Percentiles rank a stretch among this genome's conserved stretches.
These are phyloP conservation scores for Solanum appendiculatum DNA, from an alignment of 257 asterid species.

Conservation along the genomic window DNA sequence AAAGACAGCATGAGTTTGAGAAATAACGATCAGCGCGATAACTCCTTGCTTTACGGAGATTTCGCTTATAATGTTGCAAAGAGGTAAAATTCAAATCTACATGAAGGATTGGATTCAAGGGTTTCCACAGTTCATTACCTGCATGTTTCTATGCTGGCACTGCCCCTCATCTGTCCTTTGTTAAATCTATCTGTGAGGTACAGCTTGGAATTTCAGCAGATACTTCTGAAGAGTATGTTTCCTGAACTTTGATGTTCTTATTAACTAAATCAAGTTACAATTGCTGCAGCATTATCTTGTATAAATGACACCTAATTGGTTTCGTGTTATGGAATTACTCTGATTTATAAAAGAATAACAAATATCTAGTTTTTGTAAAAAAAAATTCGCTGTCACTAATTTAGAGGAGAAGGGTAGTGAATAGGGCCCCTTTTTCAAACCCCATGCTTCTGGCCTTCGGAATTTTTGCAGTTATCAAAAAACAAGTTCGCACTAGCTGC, in stretches of 20 bases:
- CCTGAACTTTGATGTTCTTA: neutral
- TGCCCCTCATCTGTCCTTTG: slow-evolving; percentile 52
- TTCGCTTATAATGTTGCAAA: slow-evolving; percentile 42
- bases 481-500: neutral
- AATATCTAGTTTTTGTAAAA: neutral
- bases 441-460: neutral
- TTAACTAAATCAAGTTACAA: neutral
- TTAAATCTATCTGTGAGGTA: slow-evolving; percentile 35
- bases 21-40: slow-evolving; percentile 36
- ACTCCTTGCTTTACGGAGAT: slow-evolving; percentile 48
- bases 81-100: slow-evolving; percentile 29
- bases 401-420: neutral
- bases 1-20: slow-evolving; percentile 26
- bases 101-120: slow-evolving; percentile 40
- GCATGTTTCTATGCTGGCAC: slow-evolving; percentile 45
- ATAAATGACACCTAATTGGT: neutral
- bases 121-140: slow-evolving; percentile 31
- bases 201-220: slow-evolving; percentile 33
- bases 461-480: neutral
- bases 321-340: neutral
- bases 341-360: neutral
- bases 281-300: neutral
- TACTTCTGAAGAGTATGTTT: slow-evolving; percentile 51
- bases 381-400: neutral
- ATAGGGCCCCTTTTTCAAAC: neutral